Evolutionary conservation across 2,329 filamentous ascomycete species (phyloP), one percentile per base, ranked within the genome.

Genomic region (Paecilomyces sp.): DNA sequence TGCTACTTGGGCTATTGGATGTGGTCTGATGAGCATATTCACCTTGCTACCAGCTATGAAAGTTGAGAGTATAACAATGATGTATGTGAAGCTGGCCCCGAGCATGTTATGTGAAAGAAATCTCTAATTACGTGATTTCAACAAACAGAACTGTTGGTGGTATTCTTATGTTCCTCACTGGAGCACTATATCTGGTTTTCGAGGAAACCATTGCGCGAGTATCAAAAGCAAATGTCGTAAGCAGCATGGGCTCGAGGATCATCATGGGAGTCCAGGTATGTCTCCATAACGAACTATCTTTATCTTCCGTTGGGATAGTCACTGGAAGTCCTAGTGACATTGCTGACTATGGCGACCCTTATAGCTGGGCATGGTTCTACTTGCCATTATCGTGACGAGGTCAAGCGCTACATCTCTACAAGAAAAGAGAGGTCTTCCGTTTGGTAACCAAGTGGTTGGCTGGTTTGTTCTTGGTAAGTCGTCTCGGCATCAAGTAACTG

Each of bases 11-110:
- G 81, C 83, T 8, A 67, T 88, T 41, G 89, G 90, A 3, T 97
- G 92, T 74, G 65, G 88, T 1, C 77, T 87, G 3, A 96, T 97
- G 92, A 94, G 93, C 71, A 83, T 84, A 2, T 99, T 99, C 70
- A 99, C 94, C 0, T 76, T 97, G 13, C 80, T 99, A 1, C 89
- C 91, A 1, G 94, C 91, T 1, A 88, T 90, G 74, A 99, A 97
- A 74, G 79, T 85, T 0, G 95, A 99, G 71, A 85, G 89, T 66
- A 72, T 91, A 3, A 81, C 79, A 58, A 79, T 91, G 28, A 91
- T 96, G 88, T 92, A 79, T 57, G 72, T 15, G 15, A 47, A 41
- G 15, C n/a, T 3, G 6, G n/a, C 8, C 6, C n/a, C 41, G 36
- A 5, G n/a, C n/a, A 28, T 47, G 18, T 47, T 3, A 22, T 22